phyloP scores from a whole-genome alignment of 177 flowering plant genomes.

The Vitis hybrid region DNA sequence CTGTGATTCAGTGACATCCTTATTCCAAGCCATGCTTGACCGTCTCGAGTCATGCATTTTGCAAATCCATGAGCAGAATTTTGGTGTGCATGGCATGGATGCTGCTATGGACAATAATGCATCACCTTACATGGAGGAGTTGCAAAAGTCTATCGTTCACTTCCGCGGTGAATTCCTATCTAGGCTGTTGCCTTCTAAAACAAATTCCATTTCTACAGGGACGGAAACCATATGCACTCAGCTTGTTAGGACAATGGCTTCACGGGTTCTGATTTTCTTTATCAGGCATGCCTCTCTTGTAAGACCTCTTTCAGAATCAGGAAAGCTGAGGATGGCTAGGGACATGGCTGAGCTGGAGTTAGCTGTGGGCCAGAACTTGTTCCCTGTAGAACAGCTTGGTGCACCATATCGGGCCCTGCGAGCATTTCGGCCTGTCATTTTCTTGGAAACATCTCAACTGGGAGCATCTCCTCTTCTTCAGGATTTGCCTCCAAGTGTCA shows the following conservation, averaged over 20 bases:
- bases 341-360: conserved; percentile 98
- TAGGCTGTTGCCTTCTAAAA: conserved; percentile 59
- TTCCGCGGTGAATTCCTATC: conserved; percentile 81
- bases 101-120: conserved; percentile 82
- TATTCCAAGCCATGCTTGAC: conserved; percentile 88
- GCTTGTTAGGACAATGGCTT: conserved; percentile 84
- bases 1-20: conserved; percentile 73
- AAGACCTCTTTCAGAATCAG: conserved; percentile 92
- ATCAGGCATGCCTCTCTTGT: conserved; percentile 91
- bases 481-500: conserved; percentile 79
- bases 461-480: conserved; percentile 78
- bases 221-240: conserved; percentile 73
- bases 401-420: conserved; percentile 92
- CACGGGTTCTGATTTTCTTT: conserved; percentile 74
- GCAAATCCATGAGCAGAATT: conserved; percentile 90
- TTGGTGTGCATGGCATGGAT: conserved; percentile 61
- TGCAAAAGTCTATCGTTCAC: conserved; percentile 76
- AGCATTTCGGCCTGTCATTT: conserved; percentile 86
- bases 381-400: conserved; percentile 94
- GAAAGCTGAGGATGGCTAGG: conserved; percentile 87
- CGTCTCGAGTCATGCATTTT: conserved; percentile 84
- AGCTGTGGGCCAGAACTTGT: conserved; percentile 85
- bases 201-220: conserved; percentile 35
- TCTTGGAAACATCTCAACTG: conserved; percentile 86
- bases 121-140: conserved; percentile 93